phyloP scores from a whole-genome alignment of 371 early-diverging fungal genomes.

The Parasitella parasitica region DNA sequence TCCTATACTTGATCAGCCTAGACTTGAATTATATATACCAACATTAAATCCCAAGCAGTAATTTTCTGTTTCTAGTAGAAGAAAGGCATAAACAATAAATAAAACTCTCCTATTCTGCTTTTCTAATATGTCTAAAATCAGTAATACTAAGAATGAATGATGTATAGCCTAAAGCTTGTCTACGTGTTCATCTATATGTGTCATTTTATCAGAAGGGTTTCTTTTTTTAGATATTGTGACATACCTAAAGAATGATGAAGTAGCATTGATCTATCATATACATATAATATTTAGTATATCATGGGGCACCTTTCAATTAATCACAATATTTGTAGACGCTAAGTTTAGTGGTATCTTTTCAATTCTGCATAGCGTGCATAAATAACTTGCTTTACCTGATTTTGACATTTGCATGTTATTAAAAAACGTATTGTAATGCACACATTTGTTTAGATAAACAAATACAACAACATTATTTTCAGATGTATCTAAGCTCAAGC shows the following conservation, averaged over 20 bases:
- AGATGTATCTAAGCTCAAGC: background rate
- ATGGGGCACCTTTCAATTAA: background rate
- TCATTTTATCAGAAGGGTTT: background rate
- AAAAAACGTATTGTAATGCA: slow-evolving; percentile 1
- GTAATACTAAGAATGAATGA: slow-evolving; percentile 5
- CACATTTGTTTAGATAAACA: background rate
- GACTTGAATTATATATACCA: background rate
- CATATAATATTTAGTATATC: background rate
- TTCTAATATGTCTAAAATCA: slow-evolving; percentile 8
- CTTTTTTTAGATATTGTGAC: background rate
- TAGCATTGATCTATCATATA: background rate
- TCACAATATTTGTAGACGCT: background rate
- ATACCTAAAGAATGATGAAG: background rate
- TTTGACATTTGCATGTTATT: slow-evolving; percentile 9
- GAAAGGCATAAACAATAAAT: background rate
- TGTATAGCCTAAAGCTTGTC: background rate
- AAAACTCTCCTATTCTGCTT: slow-evolving; percentile 1
- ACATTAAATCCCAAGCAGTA: slow-evolving; percentile 3
- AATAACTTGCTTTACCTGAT: slow-evolving; percentile 10
- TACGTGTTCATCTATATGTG: background rate
- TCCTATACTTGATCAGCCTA: slow-evolving; percentile 2
- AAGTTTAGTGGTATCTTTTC: background rate
- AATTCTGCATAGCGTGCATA: slow-evolving; percentile 2
- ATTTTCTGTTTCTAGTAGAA: background rate
- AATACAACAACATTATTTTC: background rate